Base-by-base conservation (phyloP, 768 basidiomycete species). In the Piloderma croceum region DNA sequence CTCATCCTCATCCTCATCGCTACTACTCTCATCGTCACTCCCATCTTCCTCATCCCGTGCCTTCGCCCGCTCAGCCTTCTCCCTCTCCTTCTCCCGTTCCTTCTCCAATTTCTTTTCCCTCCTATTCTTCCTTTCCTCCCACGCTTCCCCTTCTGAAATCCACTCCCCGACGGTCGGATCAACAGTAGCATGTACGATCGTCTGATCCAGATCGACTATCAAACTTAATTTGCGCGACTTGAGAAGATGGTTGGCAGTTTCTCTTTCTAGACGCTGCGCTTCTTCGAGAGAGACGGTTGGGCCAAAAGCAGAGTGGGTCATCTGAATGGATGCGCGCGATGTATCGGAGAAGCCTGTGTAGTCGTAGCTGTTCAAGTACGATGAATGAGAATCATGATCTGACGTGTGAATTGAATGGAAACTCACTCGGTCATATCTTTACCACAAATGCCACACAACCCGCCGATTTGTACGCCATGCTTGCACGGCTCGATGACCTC, bases 111-210 rank as follows among this genome's bases (percentile, higher is more conserved):
- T 47, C 9, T 66, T 55, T 12, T 64, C 62, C 42, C 64, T 68
- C 53, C 63, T 67, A 4, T 65, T 57, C 42, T 78, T 77, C 36
- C 71, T 69, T 32, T 71, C 70, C 52, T 90, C 85, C 85, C 85
- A 90, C 32, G 75, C 76, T 55, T 83, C 79, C 17, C 88, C 88
- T 49, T 91, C 90, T 3, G 74, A 59, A 53, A 96, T 88, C 96
- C 96, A 98, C 59, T 97, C 94, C 23, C 91, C 93, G 2, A 98
- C 90, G 1, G 96, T 98, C 4, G 96, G 94, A 63, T 99, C 96
- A 19, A 97, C 93, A 0, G 94, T 97, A 6, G 96, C 94, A 56
- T 99, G 96, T 3, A 99, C 90, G 58, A 98, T 92, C 10, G 96
- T 99, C 61, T 99, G 96, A 65, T 99, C 96, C 24, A 99, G 77